Percentiles rank a stretch among this genome's conserved stretches.
phyloP scores from a whole-genome alignment of 345 rosid species.

The Aquilaria malaccensis region DNA sequence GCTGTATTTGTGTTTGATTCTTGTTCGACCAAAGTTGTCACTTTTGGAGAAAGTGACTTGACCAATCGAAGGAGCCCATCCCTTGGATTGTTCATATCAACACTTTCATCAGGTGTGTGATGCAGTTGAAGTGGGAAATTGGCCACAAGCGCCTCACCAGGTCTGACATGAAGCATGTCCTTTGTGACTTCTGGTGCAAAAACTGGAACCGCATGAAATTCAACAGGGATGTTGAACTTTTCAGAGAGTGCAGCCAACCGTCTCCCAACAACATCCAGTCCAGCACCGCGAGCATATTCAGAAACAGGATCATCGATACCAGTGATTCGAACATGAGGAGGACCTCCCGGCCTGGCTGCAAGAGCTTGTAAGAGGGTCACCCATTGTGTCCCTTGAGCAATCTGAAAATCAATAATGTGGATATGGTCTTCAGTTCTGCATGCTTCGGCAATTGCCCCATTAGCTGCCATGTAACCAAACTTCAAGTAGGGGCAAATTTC shows the following conservation, averaged over 20 bases:
- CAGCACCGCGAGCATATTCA: constrained; percentile 44
- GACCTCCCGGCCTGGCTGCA: constrained; percentile 58
- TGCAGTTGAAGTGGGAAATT: constrained; percentile 70
- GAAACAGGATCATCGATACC: constrained; percentile 58
- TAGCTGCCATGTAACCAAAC: constrained; percentile 80
- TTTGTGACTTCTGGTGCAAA: constrained; percentile 39
- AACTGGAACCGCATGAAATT: constrained; percentile 52
- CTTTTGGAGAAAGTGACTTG: constrained; percentile 59
- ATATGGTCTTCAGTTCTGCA: constrained; percentile 50
- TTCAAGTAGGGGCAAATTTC: constrained; percentile 74
- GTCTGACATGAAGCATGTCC: constrained; percentile 62
- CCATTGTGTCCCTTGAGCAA: constrained; percentile 67
- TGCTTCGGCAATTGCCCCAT: constrained; percentile 75
- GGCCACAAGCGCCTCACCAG: constrained; percentile 59
- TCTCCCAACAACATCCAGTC: constrained; percentile 42
- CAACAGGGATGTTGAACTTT: constrained; percentile 45
- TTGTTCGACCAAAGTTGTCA: constrained; percentile 60
- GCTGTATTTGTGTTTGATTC: constrained; percentile 78
- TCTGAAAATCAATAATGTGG: constrained; percentile 67
- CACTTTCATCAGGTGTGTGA: constrained; percentile 69
- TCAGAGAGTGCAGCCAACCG: constrained; percentile 39
- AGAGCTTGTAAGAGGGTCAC: constrained; percentile 67
- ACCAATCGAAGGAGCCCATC: constrained; percentile 65
- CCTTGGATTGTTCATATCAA: constrained; percentile 58
- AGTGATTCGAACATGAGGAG: constrained; percentile 62